Evolutionary conservation across 2,329 filamentous ascomycete species (phyloP), one percentile per base, ranked within the genome.

Genomic region (Plectosphaerella sp.): DNA sequence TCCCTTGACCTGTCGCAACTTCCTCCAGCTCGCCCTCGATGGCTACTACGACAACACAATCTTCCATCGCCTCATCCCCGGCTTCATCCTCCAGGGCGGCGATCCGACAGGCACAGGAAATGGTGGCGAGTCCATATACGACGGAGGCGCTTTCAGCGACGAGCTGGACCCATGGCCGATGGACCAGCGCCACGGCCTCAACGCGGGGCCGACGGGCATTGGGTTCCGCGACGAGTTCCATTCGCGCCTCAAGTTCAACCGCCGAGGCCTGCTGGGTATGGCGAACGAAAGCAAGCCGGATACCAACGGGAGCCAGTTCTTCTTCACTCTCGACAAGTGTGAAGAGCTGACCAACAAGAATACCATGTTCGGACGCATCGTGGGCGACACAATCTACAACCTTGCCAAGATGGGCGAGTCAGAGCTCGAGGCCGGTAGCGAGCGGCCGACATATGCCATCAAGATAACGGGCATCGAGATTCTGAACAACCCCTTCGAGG

Each of bases 251-350:
- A 95, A 95, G 68, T 97, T 94, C 76, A 97, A 95, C 62, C 80
- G 94, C 47, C 80, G 94, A 54, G 94, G 94, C 0, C 72, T 97
- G 61, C 72, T 99, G 61, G 94, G 89, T n/a, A 97, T 97, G 91
- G 94, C 94, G 25, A 97, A 97, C 69, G 87, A 89, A 55, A 87
- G 91, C 45, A 74, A 73, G 49, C 80, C 81, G 28, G 79, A 92
- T 62, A 89, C 89, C 51, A 97, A 97, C 72, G 89, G 91, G 35
- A 96, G 91, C 68, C 94, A 99, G 70, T 97, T 97, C 77, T 99
- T 99, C 74, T 86, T 99, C 56, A 97, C 94, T 0, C 72, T 99
- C 50, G 91, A 84, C 57, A 91, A 87, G 64, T 78, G 92, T 22
- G 86, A 91, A 24, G 91, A 97, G 74, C 69, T 99, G 63, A 90